Conservation (phyloP, 495 filamentous ascomycete species). For the Aspergillus bertholletiae region DNA sequence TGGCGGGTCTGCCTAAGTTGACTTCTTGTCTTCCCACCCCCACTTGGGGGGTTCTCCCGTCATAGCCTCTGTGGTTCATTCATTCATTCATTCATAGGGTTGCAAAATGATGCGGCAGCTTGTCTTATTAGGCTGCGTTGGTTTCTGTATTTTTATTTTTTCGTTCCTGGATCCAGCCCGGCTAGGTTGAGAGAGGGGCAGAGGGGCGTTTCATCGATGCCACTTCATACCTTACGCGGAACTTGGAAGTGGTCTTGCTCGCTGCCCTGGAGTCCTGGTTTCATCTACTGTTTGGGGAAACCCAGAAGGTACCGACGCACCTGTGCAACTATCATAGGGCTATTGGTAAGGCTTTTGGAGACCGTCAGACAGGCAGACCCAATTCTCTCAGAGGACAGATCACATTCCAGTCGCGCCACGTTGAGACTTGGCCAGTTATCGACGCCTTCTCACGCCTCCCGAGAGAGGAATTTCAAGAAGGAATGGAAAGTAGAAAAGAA, state of each 20-base stretch:
- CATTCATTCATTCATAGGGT: background rate
- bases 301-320: background rate
- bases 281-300: constrained; percentile 2
- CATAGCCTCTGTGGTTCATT: no score
- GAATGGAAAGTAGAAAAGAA: background rate
- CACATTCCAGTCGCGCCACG: constrained; percentile 14
- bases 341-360: background rate
- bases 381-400: constrained; percentile 17
- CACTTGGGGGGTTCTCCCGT: background rate
- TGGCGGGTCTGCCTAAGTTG: background rate
- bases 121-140: background rate
- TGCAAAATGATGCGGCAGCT: background rate
- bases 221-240: background rate
- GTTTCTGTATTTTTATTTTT: background rate
- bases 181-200: no score
- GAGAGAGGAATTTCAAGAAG: background rate
- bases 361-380: constrained; percentile 1
- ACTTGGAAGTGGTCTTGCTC: background rate
- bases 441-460: background rate
- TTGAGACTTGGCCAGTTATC: background rate
- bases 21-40: no score
- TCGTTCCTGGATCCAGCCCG: background rate
- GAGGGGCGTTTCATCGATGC: background rate
- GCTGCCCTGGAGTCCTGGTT: constrained; percentile 1
- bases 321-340: constrained; percentile 14